These are phyloP conservation scores for Lactifluus pinguis DNA, from an alignment of 768 basidiomycete genomes.

Conservation along the genomic window DNA sequence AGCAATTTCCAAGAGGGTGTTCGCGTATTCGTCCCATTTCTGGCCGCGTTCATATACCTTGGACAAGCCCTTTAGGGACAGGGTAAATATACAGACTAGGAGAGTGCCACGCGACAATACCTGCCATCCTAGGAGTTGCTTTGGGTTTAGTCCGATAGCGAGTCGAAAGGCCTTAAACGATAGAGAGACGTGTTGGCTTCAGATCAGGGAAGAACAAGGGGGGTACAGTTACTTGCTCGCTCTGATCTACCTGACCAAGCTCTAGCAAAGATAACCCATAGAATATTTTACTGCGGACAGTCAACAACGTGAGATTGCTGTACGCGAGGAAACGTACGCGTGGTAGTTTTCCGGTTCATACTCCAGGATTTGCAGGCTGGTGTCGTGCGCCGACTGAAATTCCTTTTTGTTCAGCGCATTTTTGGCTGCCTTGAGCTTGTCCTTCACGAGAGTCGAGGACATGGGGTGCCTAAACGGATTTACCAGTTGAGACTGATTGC, in stretches of 20 bases:
- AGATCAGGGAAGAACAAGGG: not conserved
- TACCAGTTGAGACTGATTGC: not conserved
- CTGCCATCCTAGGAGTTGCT: conserved; percentile 79
- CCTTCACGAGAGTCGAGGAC: conserved; percentile 42
- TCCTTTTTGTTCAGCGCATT: conserved; percentile 73
- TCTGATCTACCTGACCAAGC: conserved; percentile 55
- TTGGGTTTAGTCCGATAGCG: conserved; percentile 61
- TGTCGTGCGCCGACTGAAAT: conserved; percentile 54
- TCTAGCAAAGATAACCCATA: conserved; percentile 74
- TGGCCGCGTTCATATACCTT: conserved; percentile 60
- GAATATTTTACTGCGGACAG: conserved; percentile 62
- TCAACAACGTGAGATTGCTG: not conserved
- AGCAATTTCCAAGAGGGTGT: conserved; percentile 47
- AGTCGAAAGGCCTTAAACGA: conserved; percentile 63
- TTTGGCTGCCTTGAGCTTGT: conserved; percentile 70
- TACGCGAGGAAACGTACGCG: conserved; percentile 47
- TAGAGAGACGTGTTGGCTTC: conserved; percentile 19
- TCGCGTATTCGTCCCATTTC: conserved; percentile 49
- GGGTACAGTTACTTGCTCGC: conserved; percentile 68
- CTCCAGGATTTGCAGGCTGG: conserved; percentile 56
- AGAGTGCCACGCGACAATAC: conserved; percentile 30
- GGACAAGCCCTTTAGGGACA: conserved; percentile 50
- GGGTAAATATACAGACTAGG: not conserved
- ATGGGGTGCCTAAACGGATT: not conserved
- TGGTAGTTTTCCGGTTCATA: conserved; percentile 80